Evolutionary conservation across 257 asterid genomes (phyloP), one percentile per base, ranked within the genome.

Genomic region (Ilex asprella): DNA sequence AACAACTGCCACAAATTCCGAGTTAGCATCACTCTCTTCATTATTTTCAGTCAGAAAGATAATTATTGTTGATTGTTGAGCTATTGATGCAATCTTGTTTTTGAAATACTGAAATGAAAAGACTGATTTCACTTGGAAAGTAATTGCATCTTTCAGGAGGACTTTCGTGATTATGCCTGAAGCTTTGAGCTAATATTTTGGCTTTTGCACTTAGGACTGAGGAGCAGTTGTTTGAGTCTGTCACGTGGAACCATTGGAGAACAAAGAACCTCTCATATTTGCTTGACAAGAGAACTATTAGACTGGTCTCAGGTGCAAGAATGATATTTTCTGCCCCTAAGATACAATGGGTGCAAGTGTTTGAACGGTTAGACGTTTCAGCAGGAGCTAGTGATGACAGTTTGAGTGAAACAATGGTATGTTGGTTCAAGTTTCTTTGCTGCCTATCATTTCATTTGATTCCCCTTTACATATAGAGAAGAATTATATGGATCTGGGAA

Each of bases 261-360:
- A 73, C 84, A 32, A 82, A 80, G 69, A 74, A 83, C 73, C 76
- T 90, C 63, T 77, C 90, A 30, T 90, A 85, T 74, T 62, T 90
- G 86, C 88, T 87, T 61, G 86, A 87, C 77, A 83, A 78, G 75
- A 82, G 93, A 73, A 85, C 97, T 47, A 67, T 76, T 27, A 80
- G 96, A 70, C 76, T 90, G 68, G 77, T 84, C 68, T 80, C 97
- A 56, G 96, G 96, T 75, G 95, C 92, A 73, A 81, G 70, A 56
- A 63, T 83, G 78, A 68, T 90, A 31, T 84, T 60, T 61, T 79
- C 95, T 56, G 77, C 79, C 2, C 86, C 95, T 10, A 81, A 83
- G 71, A 74, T 65, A 31, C 88, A 81, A 60, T 85, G 97, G 94
- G 58, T 64, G 56, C 79, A 74, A 73, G 83, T 87, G 77, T 74